These are phyloP conservation scores for Metschnikowia vanudenii DNA, from an alignment of 805 yeast genomes.

Conservation along the genomic window DNA sequence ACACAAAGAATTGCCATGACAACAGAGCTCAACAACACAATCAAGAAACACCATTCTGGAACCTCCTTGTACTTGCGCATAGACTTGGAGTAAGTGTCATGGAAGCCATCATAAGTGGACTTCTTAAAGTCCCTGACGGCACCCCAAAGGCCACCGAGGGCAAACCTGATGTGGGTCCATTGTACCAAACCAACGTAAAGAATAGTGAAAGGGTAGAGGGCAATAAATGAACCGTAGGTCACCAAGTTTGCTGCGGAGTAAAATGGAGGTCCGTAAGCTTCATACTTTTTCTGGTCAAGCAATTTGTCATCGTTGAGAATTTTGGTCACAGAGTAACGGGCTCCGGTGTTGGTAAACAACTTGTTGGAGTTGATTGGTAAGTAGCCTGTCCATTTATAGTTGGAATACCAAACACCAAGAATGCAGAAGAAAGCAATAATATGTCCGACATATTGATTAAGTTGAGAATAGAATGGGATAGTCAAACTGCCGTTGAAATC, in stretches of 20 bases:
- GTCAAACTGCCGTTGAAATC: conserved; percentile 32
- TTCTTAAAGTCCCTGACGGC: conserved; percentile 19
- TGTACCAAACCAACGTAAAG: conserved; percentile 20
- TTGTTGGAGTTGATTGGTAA: conserved; percentile 26
- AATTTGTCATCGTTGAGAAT: conserved; percentile 16
- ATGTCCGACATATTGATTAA: conserved; percentile 25
- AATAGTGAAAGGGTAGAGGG: conserved; percentile 27
- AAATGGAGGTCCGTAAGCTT: conserved; percentile 23
- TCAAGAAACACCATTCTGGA: conserved; percentile 45
- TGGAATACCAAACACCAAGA: conserved; percentile 28
- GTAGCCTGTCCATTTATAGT: conserved; percentile 30
- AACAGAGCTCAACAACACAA: conserved; percentile 30
- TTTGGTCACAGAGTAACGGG: conserved; percentile 18
- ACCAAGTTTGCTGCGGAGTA: conserved; percentile 25
- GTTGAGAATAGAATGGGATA: conserved; percentile 28
- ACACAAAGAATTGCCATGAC: conserved; percentile 38
- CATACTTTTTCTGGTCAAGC: conserved; percentile 20
- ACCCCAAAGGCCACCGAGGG: conserved; percentile 16
- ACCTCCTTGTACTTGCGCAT: conserved; percentile 38
- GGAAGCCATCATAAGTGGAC: conserved; percentile 31
- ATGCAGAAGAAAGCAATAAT: conserved; percentile 25
- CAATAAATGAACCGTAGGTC: conserved; percentile 24
- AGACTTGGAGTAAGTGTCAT: conserved; percentile 33
- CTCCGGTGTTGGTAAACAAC: conserved; percentile 29
- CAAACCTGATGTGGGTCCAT: conserved; percentile 15